These are phyloP conservation scores for Aristolochia californica DNA, from an alignment of 164 flowering plant genomes.

Conservation along the genomic window DNA sequence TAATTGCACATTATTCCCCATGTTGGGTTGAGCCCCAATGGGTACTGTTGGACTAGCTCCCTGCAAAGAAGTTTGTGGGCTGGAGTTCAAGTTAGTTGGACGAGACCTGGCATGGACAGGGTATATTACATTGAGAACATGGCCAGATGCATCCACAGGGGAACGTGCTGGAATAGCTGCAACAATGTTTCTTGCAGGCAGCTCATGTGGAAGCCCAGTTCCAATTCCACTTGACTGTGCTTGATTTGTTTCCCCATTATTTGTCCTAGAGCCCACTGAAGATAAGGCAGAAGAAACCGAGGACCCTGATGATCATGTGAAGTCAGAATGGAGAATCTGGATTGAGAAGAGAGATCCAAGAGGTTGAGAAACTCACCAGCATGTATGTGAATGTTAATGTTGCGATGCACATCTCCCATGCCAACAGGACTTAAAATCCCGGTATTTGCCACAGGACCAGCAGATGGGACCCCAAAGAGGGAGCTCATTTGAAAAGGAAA, in stretches of 20 bases:
- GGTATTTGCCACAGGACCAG: conserved; percentile 27
- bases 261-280: conserved; percentile 44
- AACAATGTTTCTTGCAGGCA: conserved; percentile 20
- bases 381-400: conserved; percentile 87
- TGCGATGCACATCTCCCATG: conserved; percentile 51
- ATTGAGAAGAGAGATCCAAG: background rate
- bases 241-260: conserved; percentile 14
- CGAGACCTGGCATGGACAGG: conserved; percentile 18
- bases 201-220: conserved; percentile 9
- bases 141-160: conserved; percentile 14
- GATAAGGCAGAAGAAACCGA: conserved; percentile 37
- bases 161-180: conserved; percentile 20
- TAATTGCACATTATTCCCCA: conserved; percentile 9
- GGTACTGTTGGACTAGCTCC: conserved; percentile 19
- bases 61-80: conserved; percentile 10
- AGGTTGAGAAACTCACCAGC: conserved; percentile 43
- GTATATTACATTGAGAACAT: conserved; percentile 11
- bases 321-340: background rate
- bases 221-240: conserved; percentile 9
- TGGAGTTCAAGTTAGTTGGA: conserved; percentile 5
- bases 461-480: conserved; percentile 44
- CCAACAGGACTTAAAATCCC: conserved; percentile 43
- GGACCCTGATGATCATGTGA: conserved; percentile 23
- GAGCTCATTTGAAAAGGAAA: conserved; percentile 79
- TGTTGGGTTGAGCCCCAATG: conserved; percentile 17